Conservation (phyloP, 768 basidiomycete species). For the Lanmaoa rubissima region DNA sequence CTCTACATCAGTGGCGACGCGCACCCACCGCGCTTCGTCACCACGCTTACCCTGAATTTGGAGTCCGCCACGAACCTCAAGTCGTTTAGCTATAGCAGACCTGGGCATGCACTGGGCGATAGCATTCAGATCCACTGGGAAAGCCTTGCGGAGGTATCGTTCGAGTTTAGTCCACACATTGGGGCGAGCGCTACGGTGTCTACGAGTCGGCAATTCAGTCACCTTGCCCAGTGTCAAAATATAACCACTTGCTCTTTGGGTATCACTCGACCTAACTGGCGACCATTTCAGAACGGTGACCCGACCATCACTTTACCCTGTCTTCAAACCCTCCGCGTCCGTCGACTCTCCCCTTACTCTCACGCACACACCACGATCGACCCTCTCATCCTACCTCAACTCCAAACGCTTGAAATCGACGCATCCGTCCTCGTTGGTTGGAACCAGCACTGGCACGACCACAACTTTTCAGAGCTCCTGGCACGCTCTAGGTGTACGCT, state of each 20-base stretch:
- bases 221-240: constrained; percentile 16
- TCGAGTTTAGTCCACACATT: constrained; percentile 6
- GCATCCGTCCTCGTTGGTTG: background rate
- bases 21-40: background rate
- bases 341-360: constrained; percentile 4
- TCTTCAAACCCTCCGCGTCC: constrained; percentile 18
- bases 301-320: constrained; percentile 5
- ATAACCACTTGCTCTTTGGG: constrained; percentile 22
- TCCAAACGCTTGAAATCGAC: constrained; percentile 20
- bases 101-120: background rate
- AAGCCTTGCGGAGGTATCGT: constrained; percentile 11
- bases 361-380: constrained; percentile 4
- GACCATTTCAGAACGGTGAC: too few species aligned
- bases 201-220: background rate
- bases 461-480: constrained; percentile 18
- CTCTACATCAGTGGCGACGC: constrained; percentile 8
- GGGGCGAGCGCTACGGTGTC: constrained; percentile 2
- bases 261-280: constrained; percentile 4
- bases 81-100: constrained; percentile 17
- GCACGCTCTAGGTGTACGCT: constrained; percentile 15
- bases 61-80: constrained; percentile 10
- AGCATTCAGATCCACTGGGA: constrained; percentile 12
- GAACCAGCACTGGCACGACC: constrained; percentile 5
- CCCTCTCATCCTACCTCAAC: constrained; percentile 18
- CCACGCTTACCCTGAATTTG: constrained; percentile 1